These are phyloP conservation scores for Cyclanthera cordifolia DNA, from an alignment of 306 rosid genomes.

Conservation along the genomic window DNA sequence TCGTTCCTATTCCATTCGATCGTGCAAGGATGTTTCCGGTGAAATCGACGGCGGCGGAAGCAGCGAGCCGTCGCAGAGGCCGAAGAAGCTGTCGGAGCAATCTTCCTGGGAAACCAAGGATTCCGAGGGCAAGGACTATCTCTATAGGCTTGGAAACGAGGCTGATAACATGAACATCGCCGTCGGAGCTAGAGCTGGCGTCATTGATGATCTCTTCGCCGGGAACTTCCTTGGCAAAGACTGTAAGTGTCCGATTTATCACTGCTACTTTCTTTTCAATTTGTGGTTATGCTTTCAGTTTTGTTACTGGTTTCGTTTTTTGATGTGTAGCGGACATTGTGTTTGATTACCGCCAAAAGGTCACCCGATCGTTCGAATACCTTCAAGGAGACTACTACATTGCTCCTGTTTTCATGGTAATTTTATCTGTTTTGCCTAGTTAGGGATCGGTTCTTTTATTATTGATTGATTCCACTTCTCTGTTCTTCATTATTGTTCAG, in stretches of 20 bases:
- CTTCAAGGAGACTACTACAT: conserved; percentile 88
- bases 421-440: not conserved
- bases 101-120: conserved; percentile 86
- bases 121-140: conserved; percentile 65
- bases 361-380: conserved; percentile 64
- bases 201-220: conserved; percentile 65
- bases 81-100: conserved; percentile 57
- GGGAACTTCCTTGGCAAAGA: conserved; percentile 85
- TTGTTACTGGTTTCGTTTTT: not conserved
- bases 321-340: conserved; percentile 66
- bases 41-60: not conserved
- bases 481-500: not conserved
- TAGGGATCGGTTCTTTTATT: not conserved
- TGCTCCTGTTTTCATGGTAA: conserved; percentile 89
- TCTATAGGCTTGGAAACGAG: conserved; percentile 72
- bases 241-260: conserved; percentile 21
- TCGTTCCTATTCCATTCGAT: conserved; percentile 17
- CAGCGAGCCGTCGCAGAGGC: conserved; percentile 5
- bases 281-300: not conserved
- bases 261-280: not conserved
- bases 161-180: conserved; percentile 94
- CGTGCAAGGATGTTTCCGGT: conserved; percentile 19
- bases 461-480: not conserved
- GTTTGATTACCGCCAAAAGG: conserved; percentile 92
- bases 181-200: conserved; percentile 81